A percentile compares a stretch with the other conserved stretches of the same genome.
Conservation (phyloP, 768 basidiomycete species). For the button mushroom (Agaricus bisporus) region DNA sequence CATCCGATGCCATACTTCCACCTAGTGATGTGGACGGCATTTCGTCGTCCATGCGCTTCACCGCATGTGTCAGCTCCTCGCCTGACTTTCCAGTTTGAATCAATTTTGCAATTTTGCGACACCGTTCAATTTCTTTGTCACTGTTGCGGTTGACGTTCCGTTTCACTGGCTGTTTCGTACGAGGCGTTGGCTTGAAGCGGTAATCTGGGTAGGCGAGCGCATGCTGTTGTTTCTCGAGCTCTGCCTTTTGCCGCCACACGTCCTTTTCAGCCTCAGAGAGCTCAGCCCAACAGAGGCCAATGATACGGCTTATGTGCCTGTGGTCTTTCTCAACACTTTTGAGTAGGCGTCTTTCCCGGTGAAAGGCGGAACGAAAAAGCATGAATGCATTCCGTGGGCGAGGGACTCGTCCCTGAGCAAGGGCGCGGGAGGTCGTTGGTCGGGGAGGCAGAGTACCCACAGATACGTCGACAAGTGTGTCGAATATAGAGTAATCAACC, state of each 20-base stretch:
- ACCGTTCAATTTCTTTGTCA: slow-evolving; percentile 40
- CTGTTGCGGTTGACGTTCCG: slow-evolving; percentile 49
- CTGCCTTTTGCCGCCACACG: slow-evolving; percentile 45
- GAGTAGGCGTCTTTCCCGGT: slow-evolving; percentile 41
- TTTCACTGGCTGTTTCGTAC: slow-evolving; percentile 38
- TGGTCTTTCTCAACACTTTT: slow-evolving; percentile 50
- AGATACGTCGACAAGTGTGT: slow-evolving; percentile 9
- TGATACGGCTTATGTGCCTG: slow-evolving; percentile 51
- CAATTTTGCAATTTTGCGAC: slow-evolving; percentile 42
- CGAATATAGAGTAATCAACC: slow-evolving; percentile 5
- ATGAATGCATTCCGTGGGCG: slow-evolving; percentile 86
- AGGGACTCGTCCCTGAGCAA: slow-evolving; percentile 46
- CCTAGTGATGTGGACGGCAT: neutral
- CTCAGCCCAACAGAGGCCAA: slow-evolving; percentile 49
- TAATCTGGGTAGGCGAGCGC: slow-evolving; percentile 45
- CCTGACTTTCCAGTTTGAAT: slow-evolving; percentile 46
- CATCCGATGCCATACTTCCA: neutral
- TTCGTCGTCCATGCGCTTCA: slow-evolving; percentile 24
- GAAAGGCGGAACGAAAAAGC: slow-evolving; percentile 59
- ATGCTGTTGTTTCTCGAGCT: slow-evolving; percentile 46
- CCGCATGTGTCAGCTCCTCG: slow-evolving; percentile 38
- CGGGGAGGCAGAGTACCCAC: slow-evolving; percentile 14
- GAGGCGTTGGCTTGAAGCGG: slow-evolving; percentile 41
- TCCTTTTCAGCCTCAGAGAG: slow-evolving; percentile 45
- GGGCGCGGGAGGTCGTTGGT: slow-evolving; percentile 15